Base-by-base conservation (phyloP, 2,329 filamentous ascomycete species). In the Arthrobotrys musiformis region DNA sequence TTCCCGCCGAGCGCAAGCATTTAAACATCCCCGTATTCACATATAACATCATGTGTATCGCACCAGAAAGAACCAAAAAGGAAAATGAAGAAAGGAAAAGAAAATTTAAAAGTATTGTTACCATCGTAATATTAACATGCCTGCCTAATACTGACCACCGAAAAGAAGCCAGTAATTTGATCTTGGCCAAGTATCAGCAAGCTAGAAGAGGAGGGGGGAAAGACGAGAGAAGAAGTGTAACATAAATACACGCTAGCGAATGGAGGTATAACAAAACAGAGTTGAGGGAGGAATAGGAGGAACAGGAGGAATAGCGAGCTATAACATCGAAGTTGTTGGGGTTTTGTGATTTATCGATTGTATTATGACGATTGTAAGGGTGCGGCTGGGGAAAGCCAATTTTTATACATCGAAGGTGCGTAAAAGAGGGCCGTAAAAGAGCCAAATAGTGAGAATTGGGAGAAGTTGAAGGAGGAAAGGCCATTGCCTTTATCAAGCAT, bases 401-500 rank as follows among this genome's bases (percentile, higher is more conserved):
- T 17, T 58, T 58, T 58, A 40, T 58, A 58, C 54, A 58, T 4
- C 26, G 54, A 58, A 58, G 54, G n/a, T n/a, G n/a, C n/a, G n/a
- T n/a, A n/a, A n/a, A n/a, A n/a, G 40, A 28, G 50, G 54, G 33
- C 17, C 0, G 4, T 33, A 19, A 28, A 40, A 40, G 52, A n/a
- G 28, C 24, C 7, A 56, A 24, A 1, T 30, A 56, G 52, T 22
- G n/a, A 56, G 52, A 2, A 17, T 7, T 50, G 54, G 9, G 33
- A 26, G 19, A 58, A 26, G 17, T 33, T 4, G 40, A 19, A 7
- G 6, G 2, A 11, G 4, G 7, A n/a, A 35, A 26, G 19, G 11
- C 5, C 13, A 24, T 11, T 48, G 40, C 40, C 4, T 42, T 42
- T 17, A 19, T 42, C 40, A 19, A 17, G 19, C 9, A 19, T 19